Evolutionary conservation across 345 rosid species (phyloP), one percentile per base, ranked within the genome.

Genomic region (Gossypium herbaceum): DNA sequence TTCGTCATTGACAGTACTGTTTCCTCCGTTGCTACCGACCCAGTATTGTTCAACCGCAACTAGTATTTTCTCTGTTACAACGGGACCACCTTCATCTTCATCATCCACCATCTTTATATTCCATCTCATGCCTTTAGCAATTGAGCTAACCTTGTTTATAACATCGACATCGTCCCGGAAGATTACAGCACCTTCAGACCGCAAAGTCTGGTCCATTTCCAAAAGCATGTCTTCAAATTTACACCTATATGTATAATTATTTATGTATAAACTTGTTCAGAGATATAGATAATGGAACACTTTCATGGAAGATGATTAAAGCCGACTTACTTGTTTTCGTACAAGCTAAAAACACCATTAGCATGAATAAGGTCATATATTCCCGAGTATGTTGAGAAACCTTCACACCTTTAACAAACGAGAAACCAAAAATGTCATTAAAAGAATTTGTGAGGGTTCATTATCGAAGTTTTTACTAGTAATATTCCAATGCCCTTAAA

Each of bases 371-470:
- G 76, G 74, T 93, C 99, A 27, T 91, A 91, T 52, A 97, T 90
- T 84, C 99, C 93, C 1, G 98, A 98, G 80, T 95, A 95, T 54
- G 97, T 93, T 48, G 99, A 95, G 85, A 95, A 95, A 16, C 97
- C 99, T 87, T 95, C 99, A 76, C 99, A 93, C 99, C 97, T 95
- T 82, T 71, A 77, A 80, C 67, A 71, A 80, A 25, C 2, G 25
- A 58, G 74, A 64, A 69, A 69, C 3, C 16, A 11, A 50, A 73
- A 71, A 74, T 65, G 75, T 55, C 7, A 43, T 24, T n/a, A 54
- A 9, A 9, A 47, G 51, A 50, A 61, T 17, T n/a, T 19, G 27
- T 57, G 51, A 4, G 63, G 34, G 7, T 55, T 54, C 50, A 54
- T 9, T 2, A 24, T 10, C 11, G 25, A 27, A 52, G 45, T 2